Evolutionary conservation across 768 basidiomycete species (phyloP).

Genomic region (Calocybe indica): DNA sequence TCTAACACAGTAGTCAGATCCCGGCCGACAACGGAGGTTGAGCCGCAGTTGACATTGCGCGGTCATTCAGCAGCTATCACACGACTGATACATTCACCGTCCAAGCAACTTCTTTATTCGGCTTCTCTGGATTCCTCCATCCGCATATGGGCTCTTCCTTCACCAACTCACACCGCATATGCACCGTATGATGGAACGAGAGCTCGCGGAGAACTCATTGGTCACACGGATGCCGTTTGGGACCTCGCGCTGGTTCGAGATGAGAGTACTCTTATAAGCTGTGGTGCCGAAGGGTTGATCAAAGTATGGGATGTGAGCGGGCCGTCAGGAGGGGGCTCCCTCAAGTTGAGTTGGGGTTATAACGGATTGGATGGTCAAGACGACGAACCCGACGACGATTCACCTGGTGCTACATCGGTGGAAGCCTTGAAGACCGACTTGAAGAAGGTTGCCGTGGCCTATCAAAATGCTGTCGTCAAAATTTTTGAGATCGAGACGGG

Average conservation of each 20-base stretch:
- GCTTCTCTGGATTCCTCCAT: conserved; percentile 93
- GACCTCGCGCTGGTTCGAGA: conserved; percentile 83
- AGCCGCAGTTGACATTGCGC: conserved; percentile 89
- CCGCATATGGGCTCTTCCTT: conserved; percentile 82
- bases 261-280: conserved; percentile 80
- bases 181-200: conserved; percentile 82
- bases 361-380: conserved; percentile 52
- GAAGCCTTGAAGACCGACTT: conserved; percentile 79
- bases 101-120: conserved; percentile 77
- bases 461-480: conserved; percentile 83
- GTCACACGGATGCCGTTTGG: conserved; percentile 97
- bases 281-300: conserved; percentile 85
- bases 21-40: conserved; percentile 77
- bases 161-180: conserved; percentile 78
- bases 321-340: conserved; percentile 54
- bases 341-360: conserved; percentile 79
- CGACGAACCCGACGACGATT: conserved; percentile 37
- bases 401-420: conserved; percentile 75
- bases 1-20: conserved; percentile 34
- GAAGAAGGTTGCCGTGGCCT: conserved; percentile 87
- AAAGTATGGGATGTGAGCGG: conserved; percentile 91
- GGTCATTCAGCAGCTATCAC: conserved; percentile 93
- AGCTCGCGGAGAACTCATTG: conserved; percentile 74
- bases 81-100: conserved; percentile 72
- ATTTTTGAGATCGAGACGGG: conserved; percentile 89